Evolutionary conservation across 192 early-diverging fungal species (phyloP).

Genomic region (Dispira simplex): DNA sequence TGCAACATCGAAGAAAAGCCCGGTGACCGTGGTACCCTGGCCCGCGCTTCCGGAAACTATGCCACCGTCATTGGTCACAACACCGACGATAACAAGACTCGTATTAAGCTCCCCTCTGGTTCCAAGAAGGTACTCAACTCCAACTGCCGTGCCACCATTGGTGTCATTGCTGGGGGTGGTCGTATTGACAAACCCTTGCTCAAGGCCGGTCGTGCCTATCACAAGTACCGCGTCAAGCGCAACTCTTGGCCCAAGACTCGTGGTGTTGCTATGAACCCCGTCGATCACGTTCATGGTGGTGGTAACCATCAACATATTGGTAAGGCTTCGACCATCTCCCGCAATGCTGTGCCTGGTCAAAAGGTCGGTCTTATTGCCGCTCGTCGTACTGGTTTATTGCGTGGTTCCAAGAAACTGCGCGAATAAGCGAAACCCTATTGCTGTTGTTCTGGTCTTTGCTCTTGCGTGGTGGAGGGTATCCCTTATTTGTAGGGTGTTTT

Average conservation of each 20-base stretch:
- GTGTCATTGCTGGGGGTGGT: constrained; percentile 98
- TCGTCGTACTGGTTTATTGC: constrained; percentile 95
- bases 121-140: constrained; percentile 93
- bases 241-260: constrained; percentile 99
- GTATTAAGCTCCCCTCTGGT: constrained; percentile 96
- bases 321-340: constrained; percentile 96
- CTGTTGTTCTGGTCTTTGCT: no score
- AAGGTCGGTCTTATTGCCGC: constrained; percentile 91
- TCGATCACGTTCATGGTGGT: constrained; percentile 80
- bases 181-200: constrained; percentile 99
- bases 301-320: constrained; percentile 99
- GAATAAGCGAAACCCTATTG: constrained; percentile 24
- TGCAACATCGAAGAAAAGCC: constrained; percentile 86
- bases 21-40: constrained; percentile 93
- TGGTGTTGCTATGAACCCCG: constrained; percentile 99
- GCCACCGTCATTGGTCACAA: constrained; percentile 98
- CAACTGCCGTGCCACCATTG: constrained; percentile 85
- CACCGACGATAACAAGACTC: constrained; percentile 87
- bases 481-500: no score
- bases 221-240: constrained; percentile 98
- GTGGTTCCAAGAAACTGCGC: constrained; percentile 97
- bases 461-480: no score
- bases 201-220: constrained; percentile 99
- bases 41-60: constrained; percentile 95
- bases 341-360: constrained; percentile 90